These are phyloP conservation scores for Lentinula aciculospora DNA, from an alignment of 768 basidiomycete species.

Conservation along the genomic window DNA sequence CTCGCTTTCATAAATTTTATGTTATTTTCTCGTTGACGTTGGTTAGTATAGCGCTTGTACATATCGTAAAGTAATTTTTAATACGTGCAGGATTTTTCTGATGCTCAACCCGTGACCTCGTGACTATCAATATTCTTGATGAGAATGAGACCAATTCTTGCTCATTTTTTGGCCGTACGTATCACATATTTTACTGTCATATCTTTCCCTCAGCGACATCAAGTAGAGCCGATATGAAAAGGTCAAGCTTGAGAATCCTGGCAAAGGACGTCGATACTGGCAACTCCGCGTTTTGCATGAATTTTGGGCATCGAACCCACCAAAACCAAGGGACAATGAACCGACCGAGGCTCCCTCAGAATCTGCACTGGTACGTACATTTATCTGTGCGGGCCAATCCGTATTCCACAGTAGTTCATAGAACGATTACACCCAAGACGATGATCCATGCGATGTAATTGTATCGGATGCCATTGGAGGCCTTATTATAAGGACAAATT, in stretches of 20 bases:
- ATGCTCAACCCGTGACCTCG: not conserved
- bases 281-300: constrained; percentile 44
- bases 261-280: constrained; percentile 54
- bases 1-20: not conserved
- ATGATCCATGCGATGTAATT: constrained; percentile 49
- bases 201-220: not conserved
- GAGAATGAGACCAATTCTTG: constrained; percentile 1
- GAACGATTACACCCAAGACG: constrained; percentile 28
- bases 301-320: constrained; percentile 34
- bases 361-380: not conserved
- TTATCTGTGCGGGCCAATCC: not conserved
- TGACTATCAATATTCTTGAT: not conserved
- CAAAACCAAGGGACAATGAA: constrained; percentile 5
- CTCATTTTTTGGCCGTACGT: constrained; percentile 2
- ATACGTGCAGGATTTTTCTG: too few species aligned
- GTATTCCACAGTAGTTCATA: not conserved
- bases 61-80: too few species aligned
- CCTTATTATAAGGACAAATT: constrained; percentile 70
- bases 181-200: not conserved
- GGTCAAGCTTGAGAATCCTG: constrained; percentile 38
- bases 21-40: not conserved
- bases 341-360: constrained; percentile 10
- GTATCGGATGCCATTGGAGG: constrained; percentile 47
- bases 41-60: too few species aligned
- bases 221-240: constrained; percentile 27